These are phyloP conservation scores for Talaromyces trachyspermus DNA, from an alignment of 495 filamentous ascomycete species.

Conservation along the genomic window DNA sequence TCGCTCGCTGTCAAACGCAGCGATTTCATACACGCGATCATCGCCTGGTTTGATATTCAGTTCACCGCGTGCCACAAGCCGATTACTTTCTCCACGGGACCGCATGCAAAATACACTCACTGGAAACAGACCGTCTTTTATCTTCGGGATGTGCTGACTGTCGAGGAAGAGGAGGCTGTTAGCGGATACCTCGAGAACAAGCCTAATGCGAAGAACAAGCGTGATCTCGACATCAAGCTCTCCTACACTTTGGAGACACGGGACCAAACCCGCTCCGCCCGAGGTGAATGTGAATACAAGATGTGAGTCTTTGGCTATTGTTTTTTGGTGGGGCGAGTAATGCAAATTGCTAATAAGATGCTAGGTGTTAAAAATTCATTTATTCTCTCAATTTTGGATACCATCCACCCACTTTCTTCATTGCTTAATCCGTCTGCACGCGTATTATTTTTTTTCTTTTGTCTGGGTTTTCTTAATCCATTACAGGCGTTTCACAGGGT, in stretches of 20 bases:
- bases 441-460: constrained; percentile 18
- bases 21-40: constrained; percentile 91
- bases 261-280: constrained; percentile 58
- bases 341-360: constrained; percentile 18
- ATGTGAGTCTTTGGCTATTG: too few relatives aligned
- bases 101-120: constrained; percentile 87
- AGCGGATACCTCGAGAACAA: constrained; percentile 66
- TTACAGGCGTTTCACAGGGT: constrained; percentile 9
- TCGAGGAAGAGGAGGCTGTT: constrained; percentile 70
- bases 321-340: too few relatives aligned
- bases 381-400: too few relatives aligned
- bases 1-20: constrained; percentile 63
- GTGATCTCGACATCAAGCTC: constrained; percentile 88
- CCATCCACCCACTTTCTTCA: constrained; percentile 14
- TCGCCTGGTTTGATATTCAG: constrained; percentile 98
- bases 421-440: constrained; percentile 14
- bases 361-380: constrained; percentile 37
- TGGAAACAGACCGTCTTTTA: constrained; percentile 97
- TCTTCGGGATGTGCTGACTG: constrained; percentile 73
- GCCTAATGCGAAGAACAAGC: constrained; percentile 88
- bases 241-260: constrained; percentile 71
- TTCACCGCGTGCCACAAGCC: constrained; percentile 92
- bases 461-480: background rate
- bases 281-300: constrained; percentile 74
- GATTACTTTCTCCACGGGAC: constrained; percentile 76